A percentile compares a stretch with the other conserved stretches of the same genome.
Conservation (phyloP, 176 grass and related monocot genomes). For the Triticum turgidum region DNA sequence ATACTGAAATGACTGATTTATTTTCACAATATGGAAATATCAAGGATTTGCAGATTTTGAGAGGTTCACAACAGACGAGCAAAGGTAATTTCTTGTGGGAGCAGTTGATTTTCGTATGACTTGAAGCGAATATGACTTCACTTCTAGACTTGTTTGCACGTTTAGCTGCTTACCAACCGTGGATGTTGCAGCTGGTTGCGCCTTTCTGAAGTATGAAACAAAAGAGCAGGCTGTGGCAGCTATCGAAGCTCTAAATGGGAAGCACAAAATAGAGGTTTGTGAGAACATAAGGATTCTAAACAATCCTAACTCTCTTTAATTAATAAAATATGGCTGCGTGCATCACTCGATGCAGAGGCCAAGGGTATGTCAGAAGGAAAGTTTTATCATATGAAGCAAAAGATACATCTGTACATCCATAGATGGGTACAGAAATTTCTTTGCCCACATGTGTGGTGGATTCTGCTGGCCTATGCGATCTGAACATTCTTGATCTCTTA, state of each 20-base stretch:
- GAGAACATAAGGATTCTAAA: background rate
- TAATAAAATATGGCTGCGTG: too few species aligned
- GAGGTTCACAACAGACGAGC: constrained; percentile 90
- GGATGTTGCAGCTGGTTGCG: constrained; percentile 80
- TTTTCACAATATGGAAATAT: constrained; percentile 91
- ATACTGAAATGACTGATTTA: constrained; percentile 68
- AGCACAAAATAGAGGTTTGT: constrained; percentile 61
- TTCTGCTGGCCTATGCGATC: background rate
- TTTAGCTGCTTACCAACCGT: constrained; percentile 28
- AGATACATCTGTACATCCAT: background rate
- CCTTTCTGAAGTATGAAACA: constrained; percentile 94
- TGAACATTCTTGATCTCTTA: background rate
- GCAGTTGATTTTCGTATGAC: background rate
- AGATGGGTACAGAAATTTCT: background rate
- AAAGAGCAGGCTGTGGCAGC: constrained; percentile 95
- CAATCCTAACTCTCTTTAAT: background rate
- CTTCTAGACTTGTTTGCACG: background rate
- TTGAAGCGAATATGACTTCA: background rate
- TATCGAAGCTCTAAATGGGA: constrained; percentile 77
- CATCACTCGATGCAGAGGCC: too few species aligned
- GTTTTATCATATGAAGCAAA: background rate
- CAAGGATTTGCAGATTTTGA: constrained; percentile 93
- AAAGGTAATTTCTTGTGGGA: constrained; percentile 62
- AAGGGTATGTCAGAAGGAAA: too few species aligned
- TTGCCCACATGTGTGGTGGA: background rate